Evolutionary conservation across 2,329 filamentous ascomycete species (phyloP).

Genomic region (Penicillium polonicum): DNA sequence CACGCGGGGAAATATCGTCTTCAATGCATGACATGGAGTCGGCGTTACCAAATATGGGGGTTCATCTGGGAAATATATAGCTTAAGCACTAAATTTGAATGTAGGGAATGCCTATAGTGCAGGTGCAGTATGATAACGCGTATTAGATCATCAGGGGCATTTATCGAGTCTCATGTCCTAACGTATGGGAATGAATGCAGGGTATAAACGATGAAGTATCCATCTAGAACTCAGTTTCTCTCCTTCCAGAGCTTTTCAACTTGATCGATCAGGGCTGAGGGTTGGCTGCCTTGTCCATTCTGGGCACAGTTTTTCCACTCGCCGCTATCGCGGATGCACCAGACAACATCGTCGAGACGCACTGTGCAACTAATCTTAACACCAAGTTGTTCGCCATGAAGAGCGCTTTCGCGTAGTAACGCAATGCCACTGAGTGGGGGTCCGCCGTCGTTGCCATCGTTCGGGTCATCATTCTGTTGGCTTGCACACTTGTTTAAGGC

Average conservation of each 20-base stretch:
- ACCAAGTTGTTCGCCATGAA: slow-evolving; percentile 58
- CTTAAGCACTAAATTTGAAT: too few relatives aligned
- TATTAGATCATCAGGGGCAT: background rate
- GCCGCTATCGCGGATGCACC: slow-evolving; percentile 79
- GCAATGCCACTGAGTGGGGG: slow-evolving; percentile 54
- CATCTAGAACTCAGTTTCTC: slow-evolving; percentile 17
- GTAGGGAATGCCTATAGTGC: background rate
- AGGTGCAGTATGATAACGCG: background rate
- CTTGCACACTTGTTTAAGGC: slow-evolving; percentile 79
- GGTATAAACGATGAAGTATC: background rate
- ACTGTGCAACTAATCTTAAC: slow-evolving; percentile 75
- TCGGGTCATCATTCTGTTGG: slow-evolving; percentile 69
- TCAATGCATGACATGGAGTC: background rate
- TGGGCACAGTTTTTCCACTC: slow-evolving; percentile 76
- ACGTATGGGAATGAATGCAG: background rate
- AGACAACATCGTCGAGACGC: slow-evolving; percentile 72
- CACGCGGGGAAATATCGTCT: background rate
- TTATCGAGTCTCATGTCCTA: slow-evolving; percentile 6
- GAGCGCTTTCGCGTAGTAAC: slow-evolving; percentile 46
- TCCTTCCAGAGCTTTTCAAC: slow-evolving; percentile 67
- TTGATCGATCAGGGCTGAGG: slow-evolving; percentile 67
- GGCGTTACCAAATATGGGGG: background rate
- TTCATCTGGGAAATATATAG: background rate
- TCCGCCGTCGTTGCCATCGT: slow-evolving; percentile 56
- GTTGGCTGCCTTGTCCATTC: slow-evolving; percentile 55